Percentiles rank a stretch among this genome's conserved stretches.
Conservation (phyloP, 306 rosid species). For the Pyrus bretschneideri region DNA sequence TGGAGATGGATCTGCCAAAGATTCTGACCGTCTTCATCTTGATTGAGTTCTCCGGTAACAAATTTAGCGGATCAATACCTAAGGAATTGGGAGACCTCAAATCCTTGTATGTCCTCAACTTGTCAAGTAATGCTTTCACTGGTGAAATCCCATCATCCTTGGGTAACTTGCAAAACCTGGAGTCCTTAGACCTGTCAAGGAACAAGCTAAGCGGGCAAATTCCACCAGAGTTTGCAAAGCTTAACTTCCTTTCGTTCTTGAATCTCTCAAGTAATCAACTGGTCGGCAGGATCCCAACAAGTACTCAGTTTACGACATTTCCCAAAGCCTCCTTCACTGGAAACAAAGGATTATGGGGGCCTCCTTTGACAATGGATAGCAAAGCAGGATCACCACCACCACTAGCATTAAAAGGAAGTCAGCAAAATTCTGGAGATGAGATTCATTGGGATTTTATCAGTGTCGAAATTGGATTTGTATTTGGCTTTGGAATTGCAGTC, state of each 20-base stretch:
- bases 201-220: conserved; percentile 21
- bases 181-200: too few species aligned
- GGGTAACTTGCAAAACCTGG: too few species aligned
- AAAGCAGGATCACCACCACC: not conserved
- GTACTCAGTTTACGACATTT: conserved; percentile 6
- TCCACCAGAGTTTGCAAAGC: not conserved
- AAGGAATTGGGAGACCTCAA: conserved; percentile 9
- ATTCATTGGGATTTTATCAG: not conserved
- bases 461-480: not conserved
- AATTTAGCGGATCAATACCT: conserved; percentile 19
- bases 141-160: too few species aligned
- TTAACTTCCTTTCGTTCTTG: conserved; percentile 7
- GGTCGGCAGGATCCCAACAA: conserved; percentile 23
- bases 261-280: conserved; percentile 36
- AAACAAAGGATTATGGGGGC: conserved; percentile 25
- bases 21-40: conserved; percentile 24
- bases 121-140: conserved; percentile 7
- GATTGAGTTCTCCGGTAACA: conserved; percentile 27
- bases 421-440: not conserved
- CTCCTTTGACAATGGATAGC: not conserved
- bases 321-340: conserved; percentile 12
- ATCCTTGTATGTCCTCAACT: conserved; percentile 4
- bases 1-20: conserved; percentile 15
- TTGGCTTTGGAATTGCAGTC: conserved; percentile 14
- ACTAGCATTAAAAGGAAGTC: not conserved